phyloP scores from a whole-genome alignment of 805 yeast species.

The Lachancea kluyveri region DNA sequence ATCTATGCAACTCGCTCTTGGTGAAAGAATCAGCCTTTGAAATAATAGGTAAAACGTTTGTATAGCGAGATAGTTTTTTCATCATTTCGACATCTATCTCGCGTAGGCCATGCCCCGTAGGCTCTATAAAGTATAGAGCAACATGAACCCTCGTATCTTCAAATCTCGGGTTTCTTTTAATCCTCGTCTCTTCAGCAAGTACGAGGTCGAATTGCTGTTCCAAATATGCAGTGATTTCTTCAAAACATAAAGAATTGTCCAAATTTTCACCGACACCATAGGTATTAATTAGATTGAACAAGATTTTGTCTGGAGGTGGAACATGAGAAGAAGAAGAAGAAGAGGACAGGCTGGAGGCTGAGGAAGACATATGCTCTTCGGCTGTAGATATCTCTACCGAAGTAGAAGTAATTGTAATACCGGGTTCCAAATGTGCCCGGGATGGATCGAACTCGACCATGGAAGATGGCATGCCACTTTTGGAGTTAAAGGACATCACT shows the following conservation, averaged over 20 bases:
- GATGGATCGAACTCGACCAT: slow-evolving; percentile 57
- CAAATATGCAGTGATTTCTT: slow-evolving; percentile 58
- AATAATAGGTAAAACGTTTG: slow-evolving; percentile 67
- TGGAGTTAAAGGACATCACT: slow-evolving; percentile 50
- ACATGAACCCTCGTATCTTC: slow-evolving; percentile 74
- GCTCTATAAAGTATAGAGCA: slow-evolving; percentile 64
- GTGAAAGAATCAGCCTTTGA: slow-evolving; percentile 71
- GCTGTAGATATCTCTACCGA: slow-evolving; percentile 27
- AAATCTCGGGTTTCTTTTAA: slow-evolving; percentile 77
- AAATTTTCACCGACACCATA: slow-evolving; percentile 78
- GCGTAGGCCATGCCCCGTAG: slow-evolving; percentile 72
- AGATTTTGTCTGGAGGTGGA: slow-evolving; percentile 38
- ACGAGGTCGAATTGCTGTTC: slow-evolving; percentile 76
- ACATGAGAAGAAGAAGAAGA: slow-evolving; percentile 2
- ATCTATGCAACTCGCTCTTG: slow-evolving; percentile 46
- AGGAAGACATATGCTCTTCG: slow-evolving; percentile 5
- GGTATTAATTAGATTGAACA: slow-evolving; percentile 60
- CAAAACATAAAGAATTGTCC: slow-evolving; percentile 61
- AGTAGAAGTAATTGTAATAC: slow-evolving; percentile 58
- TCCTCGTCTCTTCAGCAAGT: slow-evolving; percentile 80
- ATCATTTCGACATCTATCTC: slow-evolving; percentile 68
- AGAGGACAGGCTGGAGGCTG: slow-evolving; percentile 6
- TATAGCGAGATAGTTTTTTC: slow-evolving; percentile 65
- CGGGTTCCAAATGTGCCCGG: slow-evolving; percentile 60
- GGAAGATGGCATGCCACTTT: slow-evolving; percentile 53